A percentile compares a stretch with the other conserved stretches of the same genome.
Conservation (phyloP, 2,329 filamentous ascomycete species). For the Podosphaera fusca region DNA sequence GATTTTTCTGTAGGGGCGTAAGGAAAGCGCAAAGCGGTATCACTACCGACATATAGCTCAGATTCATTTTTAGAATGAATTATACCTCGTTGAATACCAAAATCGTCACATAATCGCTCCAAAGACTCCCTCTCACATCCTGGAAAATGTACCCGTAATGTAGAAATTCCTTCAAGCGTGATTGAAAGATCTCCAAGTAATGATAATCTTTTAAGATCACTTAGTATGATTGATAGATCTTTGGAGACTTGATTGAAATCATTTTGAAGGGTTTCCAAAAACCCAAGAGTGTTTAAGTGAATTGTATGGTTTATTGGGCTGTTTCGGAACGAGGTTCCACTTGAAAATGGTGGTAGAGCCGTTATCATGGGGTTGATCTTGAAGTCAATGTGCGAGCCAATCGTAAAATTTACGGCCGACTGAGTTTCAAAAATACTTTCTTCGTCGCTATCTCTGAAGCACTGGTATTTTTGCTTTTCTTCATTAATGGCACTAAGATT, state of each 20-base stretch:
- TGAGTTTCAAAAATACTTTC: slow-evolving; percentile 46
- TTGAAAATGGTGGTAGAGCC: slow-evolving; percentile 50
- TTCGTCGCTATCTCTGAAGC: slow-evolving; percentile 59
- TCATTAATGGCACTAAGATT: slow-evolving; percentile 54
- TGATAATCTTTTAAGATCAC: slow-evolving; percentile 59
- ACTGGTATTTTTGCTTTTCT: slow-evolving; percentile 30
- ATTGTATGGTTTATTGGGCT: slow-evolving; percentile 23
- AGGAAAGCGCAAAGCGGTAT: slow-evolving; percentile 63
- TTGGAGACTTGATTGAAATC: slow-evolving; percentile 77
- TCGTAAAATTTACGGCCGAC: slow-evolving; percentile 27
- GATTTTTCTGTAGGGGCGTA: slow-evolving; percentile 36
- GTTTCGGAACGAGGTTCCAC: slow-evolving; percentile 24
- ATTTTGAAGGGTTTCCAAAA: slow-evolving; percentile 62
- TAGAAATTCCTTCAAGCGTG: slow-evolving; percentile 36
- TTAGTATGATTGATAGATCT: slow-evolving; percentile 56
- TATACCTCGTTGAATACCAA: slow-evolving; percentile 60
- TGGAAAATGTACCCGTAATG: slow-evolving; percentile 62
- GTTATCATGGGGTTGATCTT: slow-evolving; percentile 73
- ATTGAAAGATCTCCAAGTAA: slow-evolving; percentile 67
- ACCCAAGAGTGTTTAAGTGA: slow-evolving; percentile 58
- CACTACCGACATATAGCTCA: slow-evolving; percentile 38
- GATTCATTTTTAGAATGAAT: slow-evolving; percentile 60
- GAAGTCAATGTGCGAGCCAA: slow-evolving; percentile 78
- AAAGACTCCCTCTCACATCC: slow-evolving; percentile 71
- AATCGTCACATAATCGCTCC: slow-evolving; percentile 63